phyloP scores from a whole-genome alignment of 164 flowering plant genomes.

The Umbilicus rupestris region DNA sequence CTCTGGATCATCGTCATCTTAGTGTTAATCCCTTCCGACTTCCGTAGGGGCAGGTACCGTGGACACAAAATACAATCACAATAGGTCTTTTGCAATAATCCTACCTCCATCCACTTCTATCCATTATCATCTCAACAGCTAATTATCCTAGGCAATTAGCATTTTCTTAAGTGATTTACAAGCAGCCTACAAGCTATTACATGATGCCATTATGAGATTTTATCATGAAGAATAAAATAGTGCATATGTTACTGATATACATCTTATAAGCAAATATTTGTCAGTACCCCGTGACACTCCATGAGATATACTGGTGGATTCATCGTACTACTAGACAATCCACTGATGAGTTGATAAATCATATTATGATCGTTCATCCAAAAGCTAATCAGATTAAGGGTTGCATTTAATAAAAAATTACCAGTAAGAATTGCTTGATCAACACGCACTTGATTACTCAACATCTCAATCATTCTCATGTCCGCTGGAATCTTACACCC shows the following conservation, averaged over 20 bases:
- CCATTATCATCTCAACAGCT: not conserved
- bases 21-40: too few species aligned
- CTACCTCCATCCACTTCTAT: not conserved
- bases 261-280: not conserved
- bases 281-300: not conserved
- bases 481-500: slow-evolving; percentile 99
- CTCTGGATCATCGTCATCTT: not conserved
- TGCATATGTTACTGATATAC: not conserved
- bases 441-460: slow-evolving; percentile 73
- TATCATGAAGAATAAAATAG: not conserved
- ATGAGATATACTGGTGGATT: not conserved
- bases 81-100: not conserved
- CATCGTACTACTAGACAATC: not conserved
- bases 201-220: not conserved
- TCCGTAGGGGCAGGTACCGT: too few species aligned
- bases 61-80: not conserved
- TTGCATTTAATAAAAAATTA: slow-evolving; percentile 13
- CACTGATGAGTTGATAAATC: not conserved
- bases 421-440: slow-evolving; percentile 99
- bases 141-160: too few species aligned
- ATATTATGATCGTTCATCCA: too few species aligned
- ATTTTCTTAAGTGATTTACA: not conserved
- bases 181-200: not conserved
- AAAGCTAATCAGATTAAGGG: not conserved
- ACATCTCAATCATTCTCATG: slow-evolving; percentile 93